Base-by-base conservation (phyloP, 345 rosid genomes). In the Firmiana major region DNA sequence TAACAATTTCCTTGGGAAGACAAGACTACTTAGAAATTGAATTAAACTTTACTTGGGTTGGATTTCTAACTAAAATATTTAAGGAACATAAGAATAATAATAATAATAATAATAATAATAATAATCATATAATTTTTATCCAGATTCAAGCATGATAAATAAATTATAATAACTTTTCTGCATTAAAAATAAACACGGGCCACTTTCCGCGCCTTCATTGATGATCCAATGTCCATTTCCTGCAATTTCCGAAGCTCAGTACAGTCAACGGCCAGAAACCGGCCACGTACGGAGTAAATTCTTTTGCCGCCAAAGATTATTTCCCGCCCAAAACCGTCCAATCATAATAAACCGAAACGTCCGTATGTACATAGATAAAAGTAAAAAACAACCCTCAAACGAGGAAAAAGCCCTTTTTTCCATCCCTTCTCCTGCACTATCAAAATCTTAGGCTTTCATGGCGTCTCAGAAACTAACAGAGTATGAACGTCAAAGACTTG, bases 401-500 rank as follows among this genome's bases (percentile, higher is more conserved):
- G 34, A 11, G 6, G 0, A 8, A 5, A 19, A 12, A 7, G 1
- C 5, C 12, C 6, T 0, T 9, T 21, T 24, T 24, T 17, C 28
- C 45, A 12, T 67, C 71, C 9, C 59, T 16, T 19, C 24, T 16
- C 16, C 6, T 6, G 24, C 28, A 21, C 17, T 48, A 11, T 28
- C 74, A 31, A 31, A 70, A 24, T 5, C 36, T 17, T 28, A 4
- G 43, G 43, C 53, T 16, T n/a, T 9, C 38, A 92, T 92, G 98
- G 97, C 87, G 88, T 75, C 90, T 26, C 21, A 78, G 73, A 75
- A 83, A 57, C 77, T 90, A 22, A 89, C 97, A 4, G 97, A 95
- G 72, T 95, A 95, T 80, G 99, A 93, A 83, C 89, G 89, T 8
- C 82, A 79, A 76, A 84, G 98, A 79, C 86, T 92, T 38, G 94